A percentile compares a stretch with the other conserved stretches of the same genome.
These are phyloP conservation scores for Oryza meyeriana DNA, from an alignment of 176 grass and related monocot genomes.

Conservation along the genomic window DNA sequence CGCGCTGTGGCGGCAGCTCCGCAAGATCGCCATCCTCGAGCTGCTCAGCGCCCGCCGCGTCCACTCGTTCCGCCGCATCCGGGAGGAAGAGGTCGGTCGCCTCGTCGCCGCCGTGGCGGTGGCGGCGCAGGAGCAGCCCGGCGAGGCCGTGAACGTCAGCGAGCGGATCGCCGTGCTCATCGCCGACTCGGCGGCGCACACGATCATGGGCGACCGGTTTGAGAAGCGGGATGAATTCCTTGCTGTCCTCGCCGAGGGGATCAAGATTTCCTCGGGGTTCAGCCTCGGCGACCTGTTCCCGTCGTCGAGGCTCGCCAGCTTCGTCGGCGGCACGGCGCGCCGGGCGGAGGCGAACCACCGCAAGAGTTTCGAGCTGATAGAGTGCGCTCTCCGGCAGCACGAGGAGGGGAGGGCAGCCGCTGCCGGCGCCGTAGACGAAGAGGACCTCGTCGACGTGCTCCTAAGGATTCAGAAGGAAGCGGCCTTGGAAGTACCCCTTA, in stretches of 20 bases:
- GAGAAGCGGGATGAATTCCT: conserved; percentile 6
- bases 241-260: not conserved
- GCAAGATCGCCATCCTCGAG: conserved; percentile 12
- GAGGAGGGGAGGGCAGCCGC: not conserved
- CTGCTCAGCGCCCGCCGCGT: conserved; percentile 29
- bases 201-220: not conserved
- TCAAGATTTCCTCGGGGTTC: conserved; percentile 5
- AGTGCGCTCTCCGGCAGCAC: conserved; percentile 25
- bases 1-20: conserved; percentile 21
- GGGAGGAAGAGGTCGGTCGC: conserved; percentile 13
- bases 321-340: not conserved
- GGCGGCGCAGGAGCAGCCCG: not conserved
- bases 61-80: conserved; percentile 22
- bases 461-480: conserved; percentile 25
- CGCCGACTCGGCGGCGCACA: not conserved
- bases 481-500: conserved; percentile 22
- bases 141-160: conserved; percentile 20
- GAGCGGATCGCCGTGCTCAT: not conserved
- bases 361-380: conserved; percentile 30
- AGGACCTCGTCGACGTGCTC: conserved; percentile 25
- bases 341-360: not conserved
- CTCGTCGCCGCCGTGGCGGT: not conserved
- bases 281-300: conserved; percentile 39
- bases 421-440: not conserved
- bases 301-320: conserved; percentile 13